Conservation (phyloP, 345 rosid genomes). For the Eucalyptus regnans region DNA sequence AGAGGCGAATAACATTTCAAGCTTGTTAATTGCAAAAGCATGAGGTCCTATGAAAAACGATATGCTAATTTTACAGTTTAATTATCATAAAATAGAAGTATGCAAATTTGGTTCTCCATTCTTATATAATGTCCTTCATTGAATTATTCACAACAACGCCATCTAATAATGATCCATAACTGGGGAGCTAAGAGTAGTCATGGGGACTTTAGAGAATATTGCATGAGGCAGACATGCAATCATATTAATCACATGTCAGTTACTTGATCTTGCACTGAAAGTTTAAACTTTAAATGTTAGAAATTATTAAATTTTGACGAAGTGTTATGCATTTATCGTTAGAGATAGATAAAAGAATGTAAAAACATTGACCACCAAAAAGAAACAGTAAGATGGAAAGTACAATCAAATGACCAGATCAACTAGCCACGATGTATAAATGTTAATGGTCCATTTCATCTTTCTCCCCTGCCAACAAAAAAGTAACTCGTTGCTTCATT, state of each 20-base stretch:
- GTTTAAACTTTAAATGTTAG: background rate
- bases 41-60: background rate
- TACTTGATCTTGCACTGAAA: background rate
- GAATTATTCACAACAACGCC: background rate
- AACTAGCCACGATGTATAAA: background rate
- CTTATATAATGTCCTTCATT: background rate
- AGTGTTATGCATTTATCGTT: background rate
- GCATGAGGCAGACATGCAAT: background rate
- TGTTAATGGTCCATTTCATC: background rate
- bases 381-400: background rate
- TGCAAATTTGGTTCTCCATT: background rate
- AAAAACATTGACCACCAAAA: background rate
- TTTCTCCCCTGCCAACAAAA: background rate
- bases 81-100: background rate
- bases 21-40: background rate
- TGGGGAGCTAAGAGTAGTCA: background rate
- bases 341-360: background rate
- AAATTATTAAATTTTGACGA: background rate
- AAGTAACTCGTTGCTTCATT: background rate
- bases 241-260: background rate
- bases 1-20: background rate
- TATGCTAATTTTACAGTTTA: background rate
- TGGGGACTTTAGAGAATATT: background rate
- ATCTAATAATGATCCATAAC: background rate
- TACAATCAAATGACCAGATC: background rate